Evolutionary conservation across 371 early-diverging fungal genomes (phyloP), one percentile per base, ranked within the genome.

Genomic region (Lichtheimia corymbifera): DNA sequence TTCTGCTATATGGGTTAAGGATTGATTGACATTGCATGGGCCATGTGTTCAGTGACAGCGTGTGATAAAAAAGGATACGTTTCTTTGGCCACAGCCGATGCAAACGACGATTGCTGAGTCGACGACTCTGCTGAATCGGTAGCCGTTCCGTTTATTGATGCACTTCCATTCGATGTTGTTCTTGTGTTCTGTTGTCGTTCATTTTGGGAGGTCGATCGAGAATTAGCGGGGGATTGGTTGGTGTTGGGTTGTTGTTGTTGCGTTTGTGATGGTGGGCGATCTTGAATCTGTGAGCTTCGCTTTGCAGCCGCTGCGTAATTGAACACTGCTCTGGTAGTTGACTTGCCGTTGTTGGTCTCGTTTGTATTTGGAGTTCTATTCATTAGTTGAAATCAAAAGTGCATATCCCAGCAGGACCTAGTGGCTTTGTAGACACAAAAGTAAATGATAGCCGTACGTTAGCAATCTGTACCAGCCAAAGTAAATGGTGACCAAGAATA

Each of bases 261-360:
- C 43, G 28, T 18, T 41, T 7, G 42, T 30, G 30, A 49, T 56
- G 62, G 25, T n/a, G 35, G 52, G 50, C 63, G 43, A 62, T 70
- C 65, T 59, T 62, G 60, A 59, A 59, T 64, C 53, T 70, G 70
- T 50, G 72, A 68, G 65, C 63, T 70, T 70, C 71, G 65, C 59
- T 72, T 76, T 44, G 68, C 72, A 68, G 76, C 76, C 61, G 69
- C 73, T 67, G 76, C 76, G 73, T 76, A 72, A 53, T 76, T 72
- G 69, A 68, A 76, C 63, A 72, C 76, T 70, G 66, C 60, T 72
- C 70, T 65, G 44, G 62, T 50, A 65, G 65, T 65, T 55, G 70
- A 62, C 63, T 64, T 66, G 47, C 68, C 68, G 68, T 68, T 68
- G 27, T 63, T 60, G 53, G 65, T 63, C 54, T 69, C 70, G 71